Percentiles rank a stretch among this genome's conserved stretches.
Evolutionary conservation across 1,284 basidiomycete species (phyloP).

Genomic region (Amylostereum chailletii): DNA sequence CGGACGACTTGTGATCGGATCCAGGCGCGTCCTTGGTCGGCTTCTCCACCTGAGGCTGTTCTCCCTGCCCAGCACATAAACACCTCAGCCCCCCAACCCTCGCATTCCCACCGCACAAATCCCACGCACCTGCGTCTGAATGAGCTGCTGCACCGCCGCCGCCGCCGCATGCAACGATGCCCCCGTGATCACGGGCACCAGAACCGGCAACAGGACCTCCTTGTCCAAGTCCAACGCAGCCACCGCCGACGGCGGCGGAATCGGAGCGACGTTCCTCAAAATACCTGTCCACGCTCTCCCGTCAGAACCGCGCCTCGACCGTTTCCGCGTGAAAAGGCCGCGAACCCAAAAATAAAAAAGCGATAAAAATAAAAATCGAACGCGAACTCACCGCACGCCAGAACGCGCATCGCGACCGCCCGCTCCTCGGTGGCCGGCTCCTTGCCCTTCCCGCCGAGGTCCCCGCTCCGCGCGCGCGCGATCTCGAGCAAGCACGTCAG

Average conservation of each 20-base stretch:
- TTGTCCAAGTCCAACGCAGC: conserved; percentile 62
- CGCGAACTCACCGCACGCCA: conserved; percentile 54
- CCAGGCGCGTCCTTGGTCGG: conserved; percentile 54
- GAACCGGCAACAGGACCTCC: conserved; percentile 65
- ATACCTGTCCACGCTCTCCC: conserved; percentile 41
- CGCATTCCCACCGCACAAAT: too few species aligned
- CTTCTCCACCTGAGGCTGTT: conserved; percentile 46
- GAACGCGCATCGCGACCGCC: conserved; percentile 50
- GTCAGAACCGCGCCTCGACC: too few species aligned
- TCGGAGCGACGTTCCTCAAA: conserved; percentile 65
- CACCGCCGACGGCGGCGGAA: conserved; percentile 55
- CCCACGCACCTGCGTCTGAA: conserved; percentile 41
- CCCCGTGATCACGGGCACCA: conserved; percentile 61
- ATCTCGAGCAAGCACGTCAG: conserved; percentile 68
- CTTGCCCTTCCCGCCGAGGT: conserved; percentile 30
- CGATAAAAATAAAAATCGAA: neutral
- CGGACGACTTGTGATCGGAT: conserved; percentile 63
- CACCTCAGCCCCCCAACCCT: too few species aligned
- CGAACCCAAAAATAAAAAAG: conserved; percentile 1
- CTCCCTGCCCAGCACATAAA: conserved; percentile 21
- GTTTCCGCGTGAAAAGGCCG: too few species aligned
- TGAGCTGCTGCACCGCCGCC: conserved; percentile 43
- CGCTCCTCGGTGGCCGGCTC: conserved; percentile 37
- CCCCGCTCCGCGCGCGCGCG: conserved; percentile 31
- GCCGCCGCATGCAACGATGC: conserved; percentile 50